Percentiles rank a stretch among this genome's conserved stretches.
Evolutionary conservation across 2,329 filamentous ascomycete species (phyloP).

Genomic region (Fusarium nanum): DNA sequence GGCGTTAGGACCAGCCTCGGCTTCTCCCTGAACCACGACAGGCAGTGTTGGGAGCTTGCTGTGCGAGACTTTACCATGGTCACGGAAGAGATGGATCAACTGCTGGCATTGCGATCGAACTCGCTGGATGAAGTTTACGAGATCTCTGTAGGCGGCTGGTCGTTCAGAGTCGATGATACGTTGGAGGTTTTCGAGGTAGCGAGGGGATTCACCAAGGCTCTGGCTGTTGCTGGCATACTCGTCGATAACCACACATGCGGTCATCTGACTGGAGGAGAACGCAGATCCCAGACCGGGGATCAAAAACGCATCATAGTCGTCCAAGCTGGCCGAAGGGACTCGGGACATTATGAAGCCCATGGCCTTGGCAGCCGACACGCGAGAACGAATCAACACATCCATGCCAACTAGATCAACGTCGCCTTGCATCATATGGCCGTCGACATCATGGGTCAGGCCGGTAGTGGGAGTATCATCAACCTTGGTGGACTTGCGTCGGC

Average conservation of each 20-base stretch:
- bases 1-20: conserved; percentile 89
- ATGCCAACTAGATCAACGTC: conserved; percentile 94
- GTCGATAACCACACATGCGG: conserved; percentile 85
- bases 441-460: conserved; percentile 89
- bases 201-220: conserved; percentile 54
- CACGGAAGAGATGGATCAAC: conserved; percentile 89
- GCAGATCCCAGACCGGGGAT: conserved; percentile 75
- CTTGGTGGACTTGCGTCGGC: conserved; percentile 87
- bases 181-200: conserved; percentile 74
- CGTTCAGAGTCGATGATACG: conserved; percentile 84
- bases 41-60: conserved; percentile 83
- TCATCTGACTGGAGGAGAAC: conserved; percentile 87
- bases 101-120: conserved; percentile 92
- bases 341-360: conserved; percentile 85
- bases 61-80: conserved; percentile 84
- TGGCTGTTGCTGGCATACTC: conserved; percentile 79
- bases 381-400: conserved; percentile 88
- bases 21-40: conserved; percentile 92
- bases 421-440: conserved; percentile 97
- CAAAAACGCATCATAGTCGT: conserved; percentile 73
- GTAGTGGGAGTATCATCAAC: conserved; percentile 73
- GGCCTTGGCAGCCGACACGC: conserved; percentile 86
- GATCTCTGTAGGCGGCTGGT: conserved; percentile 85
- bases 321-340: conserved; percentile 73
- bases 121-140: conserved; percentile 89